These are phyloP conservation scores for Penicillium lividum DNA, from an alignment of 495 filamentous ascomycete genomes.

Conservation along the genomic window DNA sequence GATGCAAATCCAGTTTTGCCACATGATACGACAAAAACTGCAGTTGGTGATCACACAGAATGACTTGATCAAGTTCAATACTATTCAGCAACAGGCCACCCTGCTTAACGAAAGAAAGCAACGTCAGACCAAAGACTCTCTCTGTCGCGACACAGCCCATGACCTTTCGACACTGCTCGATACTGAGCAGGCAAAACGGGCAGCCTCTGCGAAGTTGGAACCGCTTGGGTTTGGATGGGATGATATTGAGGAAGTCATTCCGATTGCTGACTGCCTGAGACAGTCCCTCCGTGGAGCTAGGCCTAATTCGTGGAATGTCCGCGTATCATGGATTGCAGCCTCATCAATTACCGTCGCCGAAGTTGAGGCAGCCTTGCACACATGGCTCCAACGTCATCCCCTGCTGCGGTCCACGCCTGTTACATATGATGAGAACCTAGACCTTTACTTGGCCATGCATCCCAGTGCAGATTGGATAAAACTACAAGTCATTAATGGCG, in stretches of 20 bases:
- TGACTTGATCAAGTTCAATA: slow-evolving; percentile 1
- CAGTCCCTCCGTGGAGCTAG: neutral
- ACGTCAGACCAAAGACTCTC: neutral
- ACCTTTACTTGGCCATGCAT: slow-evolving; percentile 1
- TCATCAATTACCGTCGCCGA: neutral
- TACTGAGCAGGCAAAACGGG: neutral
- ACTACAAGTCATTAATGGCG: neutral
- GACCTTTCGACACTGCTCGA: neutral
- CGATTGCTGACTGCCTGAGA: slow-evolving; percentile 2
- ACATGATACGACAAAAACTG: neutral
- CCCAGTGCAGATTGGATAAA: neutral
- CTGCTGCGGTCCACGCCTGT: slow-evolving; percentile 9
- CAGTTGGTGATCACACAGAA: neutral
- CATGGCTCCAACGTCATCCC: slow-evolving; percentile 9
- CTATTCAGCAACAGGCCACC: neutral
- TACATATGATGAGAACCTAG: neutral
- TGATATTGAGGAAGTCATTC: slow-evolving; percentile 8
- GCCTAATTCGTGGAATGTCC: neutral
- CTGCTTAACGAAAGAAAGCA: neutral
- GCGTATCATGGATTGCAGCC: neutral
- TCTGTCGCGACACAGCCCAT: neutral
- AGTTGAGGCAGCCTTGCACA: neutral
- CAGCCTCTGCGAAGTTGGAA: neutral
- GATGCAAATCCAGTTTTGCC: slow-evolving; percentile 20
- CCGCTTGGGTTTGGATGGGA: slow-evolving; percentile 8